Evolutionary conservation across 2,329 filamentous ascomycete genomes (phyloP).

Genomic region (Acarospora socialis): DNA sequence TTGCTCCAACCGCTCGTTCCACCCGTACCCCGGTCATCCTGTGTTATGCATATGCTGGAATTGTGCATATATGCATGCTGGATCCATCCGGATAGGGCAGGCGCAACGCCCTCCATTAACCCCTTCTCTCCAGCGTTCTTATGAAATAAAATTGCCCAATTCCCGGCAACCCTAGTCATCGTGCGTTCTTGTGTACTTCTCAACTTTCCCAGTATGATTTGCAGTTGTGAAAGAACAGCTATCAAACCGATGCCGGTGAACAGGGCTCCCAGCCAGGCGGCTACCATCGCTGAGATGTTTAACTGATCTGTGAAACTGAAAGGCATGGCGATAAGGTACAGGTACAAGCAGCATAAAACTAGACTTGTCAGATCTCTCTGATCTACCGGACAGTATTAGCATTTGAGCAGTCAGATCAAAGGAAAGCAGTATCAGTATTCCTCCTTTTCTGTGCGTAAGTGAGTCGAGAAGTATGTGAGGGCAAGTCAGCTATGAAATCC

Average conservation of each 20-base stretch:
- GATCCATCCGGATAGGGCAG: neutral
- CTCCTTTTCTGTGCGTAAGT: too few species aligned
- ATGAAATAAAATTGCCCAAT: neutral
- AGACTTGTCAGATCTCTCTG: too few species aligned
- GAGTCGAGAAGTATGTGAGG: too few species aligned
- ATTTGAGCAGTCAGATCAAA: too few species aligned
- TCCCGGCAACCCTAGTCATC: neutral
- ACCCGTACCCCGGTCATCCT: too few species aligned
- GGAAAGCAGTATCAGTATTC: too few species aligned
- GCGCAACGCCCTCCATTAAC: neutral
- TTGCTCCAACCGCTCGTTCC: too few species aligned
- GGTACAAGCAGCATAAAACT: too few species aligned
- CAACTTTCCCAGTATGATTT: neutral
- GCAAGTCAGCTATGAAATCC: too few species aligned
- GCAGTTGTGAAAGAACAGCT: slow-evolving; percentile 2
- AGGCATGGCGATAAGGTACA: too few species aligned
- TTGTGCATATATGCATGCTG: neutral
- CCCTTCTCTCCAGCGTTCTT: neutral
- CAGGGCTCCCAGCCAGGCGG: slow-evolving; percentile 2
- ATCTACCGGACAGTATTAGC: too few species aligned
- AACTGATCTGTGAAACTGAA: neutral
- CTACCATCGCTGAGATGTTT: neutral
- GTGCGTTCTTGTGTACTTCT: neutral
- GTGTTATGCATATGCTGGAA: too few species aligned
- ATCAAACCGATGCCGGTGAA: slow-evolving; percentile 5